Evolutionary conservation across 495 filamentous ascomycete species (phyloP).

Genomic region (Hypoxylon perforatum): DNA sequence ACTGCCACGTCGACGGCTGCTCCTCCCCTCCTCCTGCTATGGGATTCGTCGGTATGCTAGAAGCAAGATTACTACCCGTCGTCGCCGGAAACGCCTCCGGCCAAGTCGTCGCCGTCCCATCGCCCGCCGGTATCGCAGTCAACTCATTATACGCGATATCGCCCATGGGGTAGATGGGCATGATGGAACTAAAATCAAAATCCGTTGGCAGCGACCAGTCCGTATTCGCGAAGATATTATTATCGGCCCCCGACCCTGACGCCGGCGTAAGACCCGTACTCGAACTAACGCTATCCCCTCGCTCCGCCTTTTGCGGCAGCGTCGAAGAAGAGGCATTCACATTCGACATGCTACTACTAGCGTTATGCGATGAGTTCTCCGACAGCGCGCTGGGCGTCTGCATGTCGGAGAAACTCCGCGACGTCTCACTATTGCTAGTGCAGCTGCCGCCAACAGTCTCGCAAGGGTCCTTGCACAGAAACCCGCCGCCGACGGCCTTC

Average conservation of each 20-base stretch:
- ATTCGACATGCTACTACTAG: constrained; percentile 23
- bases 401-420: constrained; percentile 32
- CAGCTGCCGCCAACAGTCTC: constrained; percentile 22
- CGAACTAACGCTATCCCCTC: constrained; percentile 30
- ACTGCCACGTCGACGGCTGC: constrained; percentile 35
- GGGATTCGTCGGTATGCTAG: constrained; percentile 17
- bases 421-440: constrained; percentile 15
- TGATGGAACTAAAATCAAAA: constrained; percentile 59
- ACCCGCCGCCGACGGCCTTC: constrained; percentile 50
- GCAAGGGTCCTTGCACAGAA: constrained; percentile 20
- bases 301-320: constrained; percentile 20
- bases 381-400: constrained; percentile 40
- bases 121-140: constrained; percentile 44
- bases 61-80: constrained; percentile 16
- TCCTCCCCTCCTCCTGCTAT: constrained; percentile 31
- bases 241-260: constrained; percentile 22
- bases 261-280: constrained; percentile 34
- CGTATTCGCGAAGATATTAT: constrained; percentile 31
- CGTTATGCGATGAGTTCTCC: constrained; percentile 28
- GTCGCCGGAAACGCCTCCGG: constrained; percentile 30
- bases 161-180: constrained; percentile 64
- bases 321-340: constrained; percentile 12
- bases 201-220: constrained; percentile 52
- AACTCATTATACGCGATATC: constrained; percentile 66
- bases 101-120: constrained; percentile 33